Evolutionary conservation across 2,329 filamentous ascomycete species (phyloP), one percentile per base, ranked within the genome.

Genomic region (Fusarium sororula): DNA sequence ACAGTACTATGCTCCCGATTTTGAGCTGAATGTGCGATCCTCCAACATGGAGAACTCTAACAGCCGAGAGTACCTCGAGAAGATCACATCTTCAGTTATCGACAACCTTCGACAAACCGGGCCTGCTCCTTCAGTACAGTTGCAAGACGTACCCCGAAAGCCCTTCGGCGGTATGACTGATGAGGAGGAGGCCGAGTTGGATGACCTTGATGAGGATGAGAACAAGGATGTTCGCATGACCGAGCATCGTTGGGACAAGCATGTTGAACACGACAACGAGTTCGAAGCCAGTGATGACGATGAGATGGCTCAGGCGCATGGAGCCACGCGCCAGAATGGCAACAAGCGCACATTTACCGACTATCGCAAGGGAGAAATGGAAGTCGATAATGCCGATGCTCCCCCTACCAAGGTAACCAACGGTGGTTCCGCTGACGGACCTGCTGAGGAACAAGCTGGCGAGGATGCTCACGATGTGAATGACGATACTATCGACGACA

Each of bases 11-110:
- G 94, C 93, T 20, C 93, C 93, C 12, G 94, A 97, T 77, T 97
- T 96, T 78, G 92, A 94, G 71, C 89, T 99, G 12, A 96, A 98
- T 81, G 96, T 98, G 3, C 91, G 94, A 35, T 88, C 97, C 3
- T 93, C 92, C 18, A 96, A 95, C 71, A 94, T 96, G 85, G 95
- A 97, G 79, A 98, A 98, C 78, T 93, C 95, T 48, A 97, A 98
- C 80, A 93, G 94, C 63, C 87, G 90, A 58, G 91, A 95, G 61
- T 96, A 97, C 75, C 87, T 98, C 7, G 91, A 95, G 48, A 93
- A 92, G 78, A 93, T 98, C 78, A 93, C 95, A 68, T 90, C 92
- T 71, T 90, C 93, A 39, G 91, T 98, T 37, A 90, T 94, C 62
- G 94, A 97, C 78, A 97, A 98, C 81, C 84, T 99, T 59, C 89